A percentile compares a stretch with the other conserved stretches of the same genome.
Conservation (phyloP, 2,329 filamentous ascomycete genomes). For the Xylariaceae sp. region DNA sequence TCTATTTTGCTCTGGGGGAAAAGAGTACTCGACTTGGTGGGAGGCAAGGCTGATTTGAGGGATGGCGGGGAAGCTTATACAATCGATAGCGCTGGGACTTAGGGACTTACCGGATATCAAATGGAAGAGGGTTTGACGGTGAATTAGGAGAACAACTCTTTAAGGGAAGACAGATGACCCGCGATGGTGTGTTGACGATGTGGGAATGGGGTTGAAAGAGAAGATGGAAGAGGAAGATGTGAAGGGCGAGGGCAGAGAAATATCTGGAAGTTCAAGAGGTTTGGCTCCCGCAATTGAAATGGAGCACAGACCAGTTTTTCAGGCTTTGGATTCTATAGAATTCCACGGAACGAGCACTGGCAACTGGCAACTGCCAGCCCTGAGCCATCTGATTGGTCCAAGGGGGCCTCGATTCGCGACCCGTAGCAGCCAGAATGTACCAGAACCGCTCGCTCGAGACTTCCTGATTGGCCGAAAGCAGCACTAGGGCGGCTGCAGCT, state of each 20-base stretch:
- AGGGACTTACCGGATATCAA: slow-evolving; percentile 19
- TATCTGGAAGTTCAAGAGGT: slow-evolving; percentile 16
- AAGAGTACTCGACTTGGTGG: background rate
- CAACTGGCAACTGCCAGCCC: slow-evolving; percentile 10
- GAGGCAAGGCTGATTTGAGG: slow-evolving; percentile 12
- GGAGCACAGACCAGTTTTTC: slow-evolving; percentile 27
- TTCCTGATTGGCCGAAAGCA: slow-evolving; percentile 27
- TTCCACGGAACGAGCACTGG: slow-evolving; percentile 27
- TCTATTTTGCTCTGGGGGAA: background rate
- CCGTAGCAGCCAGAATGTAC: slow-evolving; percentile 24
- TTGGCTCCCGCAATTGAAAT: slow-evolving; percentile 11
- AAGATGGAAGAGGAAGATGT: slow-evolving; percentile 8
- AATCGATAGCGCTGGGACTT: slow-evolving; percentile 8
- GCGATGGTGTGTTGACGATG: slow-evolving; percentile 8
- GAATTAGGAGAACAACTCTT: slow-evolving; percentile 16
- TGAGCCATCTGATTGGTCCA: slow-evolving; percentile 22
- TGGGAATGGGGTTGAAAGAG: slow-evolving; percentile 6
- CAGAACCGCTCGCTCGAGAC: slow-evolving; percentile 14
- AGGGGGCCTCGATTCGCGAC: slow-evolving; percentile 3
- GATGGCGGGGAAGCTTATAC: slow-evolving; percentile 16
- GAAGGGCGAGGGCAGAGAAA: slow-evolving; percentile 21
- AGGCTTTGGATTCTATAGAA: slow-evolving; percentile 30
- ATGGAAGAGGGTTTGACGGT: slow-evolving; percentile 2
- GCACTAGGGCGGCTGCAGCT: slow-evolving; percentile 10
- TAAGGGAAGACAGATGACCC: slow-evolving; percentile 3